Conservation (phyloP, 23 red algal genomes). For the Gracilaria caudata region DNA sequence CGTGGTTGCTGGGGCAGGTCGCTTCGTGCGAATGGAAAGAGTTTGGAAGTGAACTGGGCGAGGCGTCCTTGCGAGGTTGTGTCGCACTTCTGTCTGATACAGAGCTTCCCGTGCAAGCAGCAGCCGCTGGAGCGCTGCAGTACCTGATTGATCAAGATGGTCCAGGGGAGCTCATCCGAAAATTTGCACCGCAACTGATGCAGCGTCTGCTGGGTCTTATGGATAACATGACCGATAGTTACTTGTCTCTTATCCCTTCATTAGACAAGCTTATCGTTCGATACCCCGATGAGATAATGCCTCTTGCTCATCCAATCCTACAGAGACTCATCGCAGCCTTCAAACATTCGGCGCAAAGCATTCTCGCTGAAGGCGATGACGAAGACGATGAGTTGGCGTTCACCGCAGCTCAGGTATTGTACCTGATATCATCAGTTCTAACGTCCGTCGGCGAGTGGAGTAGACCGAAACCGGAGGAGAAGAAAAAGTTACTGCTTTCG, state of each 20-base stretch:
- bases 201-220: constrained; percentile 68
- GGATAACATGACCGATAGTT: constrained; percentile 76
- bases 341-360: constrained; percentile 47
- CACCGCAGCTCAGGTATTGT: constrained; percentile 62
- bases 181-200: constrained; percentile 63
- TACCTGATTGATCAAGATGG: constrained; percentile 69
- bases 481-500: constrained; percentile 13
- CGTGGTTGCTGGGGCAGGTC: constrained; percentile 84
- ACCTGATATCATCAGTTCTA: constrained; percentile 74
- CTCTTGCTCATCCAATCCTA: constrained; percentile 56
- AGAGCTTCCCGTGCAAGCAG: constrained; percentile 77
- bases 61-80: constrained; percentile 55
- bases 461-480: constrained; percentile 19
- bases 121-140: constrained; percentile 71
- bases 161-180: constrained; percentile 33
- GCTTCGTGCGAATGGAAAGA: constrained; percentile 64
- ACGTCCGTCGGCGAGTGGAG: constrained; percentile 50
- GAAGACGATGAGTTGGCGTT: constrained; percentile 83
- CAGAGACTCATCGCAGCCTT: constrained; percentile 68
- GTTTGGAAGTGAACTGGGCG: constrained; percentile 28
- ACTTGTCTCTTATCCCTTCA: constrained; percentile 66
- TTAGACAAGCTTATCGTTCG: constrained; percentile 76
- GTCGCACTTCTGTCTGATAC: constrained; percentile 69
- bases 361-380: constrained; percentile 59
- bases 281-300: constrained; percentile 80